Evolutionary conservation across 164 flowering plant species (phyloP), one percentile per base, ranked within the genome.

Genomic region (Taxillus chinensis): DNA sequence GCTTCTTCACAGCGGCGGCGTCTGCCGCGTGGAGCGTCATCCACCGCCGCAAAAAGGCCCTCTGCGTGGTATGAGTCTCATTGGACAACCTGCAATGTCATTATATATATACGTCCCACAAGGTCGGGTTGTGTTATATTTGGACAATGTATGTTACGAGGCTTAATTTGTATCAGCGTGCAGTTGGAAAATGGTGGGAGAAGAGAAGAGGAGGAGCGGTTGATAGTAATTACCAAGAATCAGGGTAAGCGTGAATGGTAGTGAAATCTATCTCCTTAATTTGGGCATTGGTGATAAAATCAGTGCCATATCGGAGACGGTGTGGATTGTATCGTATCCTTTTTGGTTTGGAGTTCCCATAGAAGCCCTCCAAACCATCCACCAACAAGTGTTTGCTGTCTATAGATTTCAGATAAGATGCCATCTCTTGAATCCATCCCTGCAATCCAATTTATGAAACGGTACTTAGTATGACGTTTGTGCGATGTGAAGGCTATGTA

Each of bases 361-460:
- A 82, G 17, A 76, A 82, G 1, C 86, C 86, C 71, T 82, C 86
- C 79, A 80, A 59, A 8, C 82, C 82, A 0, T 76, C 48, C 49
- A 53, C 74, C 59, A 82, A 4, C 57, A 80, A 59, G 57, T 82
- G 86, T 4, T 70, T 68, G 8, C 37, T 67, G 59, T 82, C 86
- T 0, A 76, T 59, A 0, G 81, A 76, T 67, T 82, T 82, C n/a
- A 82, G 76, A 52, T 60, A 63, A 8, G 63, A 4, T 1, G 82
- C 83, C 86, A 80, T 80, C 63, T 82, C 86, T 68, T 69, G 69
- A 14, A 78, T 72, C 86, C 85, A 81, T 57, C 58, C 61, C 82
- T 80, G 27, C 27, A 0, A 27, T 27, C 10, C 7, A 6, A 43
- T 43, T 6, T 2, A 43, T 43, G 10, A 6, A 27, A 27, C 27